A percentile compares a stretch with the other conserved stretches of the same genome.
phyloP scores from a whole-genome alignment of 805 yeast species.

The Ogataea wickerhamii region DNA sequence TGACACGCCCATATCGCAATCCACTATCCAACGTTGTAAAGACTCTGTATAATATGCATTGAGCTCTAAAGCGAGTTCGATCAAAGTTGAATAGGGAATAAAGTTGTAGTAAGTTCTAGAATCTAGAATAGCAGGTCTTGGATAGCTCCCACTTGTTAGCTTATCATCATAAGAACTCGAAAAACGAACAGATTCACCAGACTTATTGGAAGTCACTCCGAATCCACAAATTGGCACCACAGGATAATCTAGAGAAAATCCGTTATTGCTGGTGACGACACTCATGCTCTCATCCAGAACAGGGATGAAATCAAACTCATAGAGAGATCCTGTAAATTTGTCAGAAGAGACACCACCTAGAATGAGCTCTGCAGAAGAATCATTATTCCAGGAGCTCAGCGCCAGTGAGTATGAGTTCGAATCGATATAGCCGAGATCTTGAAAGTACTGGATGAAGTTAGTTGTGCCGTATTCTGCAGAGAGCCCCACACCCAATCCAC shows the following conservation, averaged over 20 bases:
- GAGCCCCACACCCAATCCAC: conserved; percentile 47
- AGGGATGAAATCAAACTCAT: conserved; percentile 49
- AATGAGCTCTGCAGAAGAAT: conserved; percentile 36
- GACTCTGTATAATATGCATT: conserved; percentile 57
- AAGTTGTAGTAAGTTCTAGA: conserved; percentile 46
- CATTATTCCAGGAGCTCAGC: conserved; percentile 26
- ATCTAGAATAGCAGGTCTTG: conserved; percentile 57
- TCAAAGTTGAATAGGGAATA: conserved; percentile 53
- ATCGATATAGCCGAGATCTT: conserved; percentile 28
- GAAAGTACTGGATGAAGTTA: conserved; percentile 36
- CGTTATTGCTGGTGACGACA: conserved; percentile 11
- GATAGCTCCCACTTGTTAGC: conserved; percentile 33
- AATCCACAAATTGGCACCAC: conserved; percentile 46
- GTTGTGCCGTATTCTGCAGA: conserved; percentile 17
- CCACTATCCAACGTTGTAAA: conserved; percentile 55
- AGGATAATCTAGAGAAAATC: conserved; percentile 28
- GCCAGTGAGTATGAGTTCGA: conserved; percentile 45
- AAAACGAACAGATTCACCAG: conserved; percentile 27
- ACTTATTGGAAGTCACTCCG: conserved; percentile 34
- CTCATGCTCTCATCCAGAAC: conserved; percentile 21
- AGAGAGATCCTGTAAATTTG: conserved; percentile 44
- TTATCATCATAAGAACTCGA: conserved; percentile 38
- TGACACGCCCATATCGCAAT: conserved; percentile 48
- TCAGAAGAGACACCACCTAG: conserved; percentile 57
- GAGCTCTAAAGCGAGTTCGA: conserved; percentile 64